Percentiles rank a stretch among this genome's conserved stretches.
These are phyloP conservation scores for Sophora flavescens DNA, from an alignment of 306 rosid species.

Conservation along the genomic window DNA sequence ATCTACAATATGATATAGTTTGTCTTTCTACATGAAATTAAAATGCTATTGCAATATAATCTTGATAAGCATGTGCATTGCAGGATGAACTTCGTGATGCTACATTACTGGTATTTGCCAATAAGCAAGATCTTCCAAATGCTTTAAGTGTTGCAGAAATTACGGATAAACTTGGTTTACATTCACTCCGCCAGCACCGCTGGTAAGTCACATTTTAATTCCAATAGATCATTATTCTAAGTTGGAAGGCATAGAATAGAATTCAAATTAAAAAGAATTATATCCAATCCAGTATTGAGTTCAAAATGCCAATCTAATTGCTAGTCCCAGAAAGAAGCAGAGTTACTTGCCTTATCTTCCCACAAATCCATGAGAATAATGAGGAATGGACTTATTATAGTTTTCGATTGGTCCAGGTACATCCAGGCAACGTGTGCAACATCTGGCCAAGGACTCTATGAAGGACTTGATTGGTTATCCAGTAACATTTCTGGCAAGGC, in stretches of 20 bases:
- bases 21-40: background rate
- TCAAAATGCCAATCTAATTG: slow-evolving; percentile 23
- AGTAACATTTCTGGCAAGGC: slow-evolving; percentile 75
- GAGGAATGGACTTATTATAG: background rate
- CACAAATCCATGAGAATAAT: background rate
- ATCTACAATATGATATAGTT: background rate
- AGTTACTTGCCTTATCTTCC: background rate
- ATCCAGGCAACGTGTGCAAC: slow-evolving; percentile 57
- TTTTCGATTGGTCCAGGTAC: slow-evolving; percentile 57
- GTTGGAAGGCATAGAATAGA: background rate
- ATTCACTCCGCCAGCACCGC: slow-evolving; percentile 82
- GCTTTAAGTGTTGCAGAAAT: slow-evolving; percentile 82
- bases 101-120: slow-evolving; percentile 51
- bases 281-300: background rate
- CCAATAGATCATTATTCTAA: background rate
- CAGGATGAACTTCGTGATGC: slow-evolving; percentile 81
- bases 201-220: slow-evolving; percentile 58
- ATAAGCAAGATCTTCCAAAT: slow-evolving; percentile 62
- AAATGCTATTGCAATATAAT: slow-evolving; percentile 22
- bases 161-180: slow-evolving; percentile 85
- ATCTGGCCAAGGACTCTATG: slow-evolving; percentile 66
- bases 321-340: background rate
- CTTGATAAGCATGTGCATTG: slow-evolving; percentile 29
- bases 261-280: slow-evolving; percentile 9
- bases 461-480: slow-evolving; percentile 92